phyloP scores from a whole-genome alignment of 495 filamentous ascomycete genomes.

The Penicilliopsis zonata region DNA sequence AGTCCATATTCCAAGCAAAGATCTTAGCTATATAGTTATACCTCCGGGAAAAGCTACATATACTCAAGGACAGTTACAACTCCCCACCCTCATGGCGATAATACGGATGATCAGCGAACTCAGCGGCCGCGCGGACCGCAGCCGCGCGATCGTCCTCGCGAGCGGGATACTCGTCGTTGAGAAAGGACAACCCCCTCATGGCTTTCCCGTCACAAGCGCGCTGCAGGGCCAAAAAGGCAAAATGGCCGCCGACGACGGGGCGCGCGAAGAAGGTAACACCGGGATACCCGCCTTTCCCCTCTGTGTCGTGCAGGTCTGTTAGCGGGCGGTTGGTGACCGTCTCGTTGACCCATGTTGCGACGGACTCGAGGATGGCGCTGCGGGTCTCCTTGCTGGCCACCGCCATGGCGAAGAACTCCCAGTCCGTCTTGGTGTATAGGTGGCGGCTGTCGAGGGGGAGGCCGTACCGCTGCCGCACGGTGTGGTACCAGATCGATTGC shows the following conservation, averaged over 20 bases:
- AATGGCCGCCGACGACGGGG: conserved; percentile 81
- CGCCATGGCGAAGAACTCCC: conserved; percentile 85
- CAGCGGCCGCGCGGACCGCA: conserved; percentile 12
- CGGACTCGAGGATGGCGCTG: conserved; percentile 59
- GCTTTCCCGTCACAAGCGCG: conserved; percentile 64
- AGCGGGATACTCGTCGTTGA: conserved; percentile 30
- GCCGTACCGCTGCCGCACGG: conserved; percentile 70
- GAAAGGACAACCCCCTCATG: conserved; percentile 48
- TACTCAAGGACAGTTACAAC: background rate
- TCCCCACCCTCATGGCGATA: background rate
- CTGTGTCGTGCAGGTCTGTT: conserved; percentile 77
- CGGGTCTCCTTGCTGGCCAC: conserved; percentile 55
- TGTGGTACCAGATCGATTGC: conserved; percentile 78
- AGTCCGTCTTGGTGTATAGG: conserved; percentile 82
- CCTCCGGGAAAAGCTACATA: too few species aligned
- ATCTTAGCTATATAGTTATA: too few species aligned
- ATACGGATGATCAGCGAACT: background rate
- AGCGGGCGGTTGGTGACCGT: conserved; percentile 67
- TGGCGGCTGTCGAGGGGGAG: conserved; percentile 82
- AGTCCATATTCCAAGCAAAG: too few species aligned
- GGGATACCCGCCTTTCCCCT: conserved; percentile 54
- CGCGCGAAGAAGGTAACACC: conserved; percentile 65
- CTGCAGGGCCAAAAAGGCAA: conserved; percentile 70
- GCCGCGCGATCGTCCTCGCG: conserved; percentile 10
- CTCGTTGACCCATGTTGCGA: conserved; percentile 79